Conservation (phyloP, 2,329 filamentous ascomycete species). For the Onygenales sp. region DNA sequence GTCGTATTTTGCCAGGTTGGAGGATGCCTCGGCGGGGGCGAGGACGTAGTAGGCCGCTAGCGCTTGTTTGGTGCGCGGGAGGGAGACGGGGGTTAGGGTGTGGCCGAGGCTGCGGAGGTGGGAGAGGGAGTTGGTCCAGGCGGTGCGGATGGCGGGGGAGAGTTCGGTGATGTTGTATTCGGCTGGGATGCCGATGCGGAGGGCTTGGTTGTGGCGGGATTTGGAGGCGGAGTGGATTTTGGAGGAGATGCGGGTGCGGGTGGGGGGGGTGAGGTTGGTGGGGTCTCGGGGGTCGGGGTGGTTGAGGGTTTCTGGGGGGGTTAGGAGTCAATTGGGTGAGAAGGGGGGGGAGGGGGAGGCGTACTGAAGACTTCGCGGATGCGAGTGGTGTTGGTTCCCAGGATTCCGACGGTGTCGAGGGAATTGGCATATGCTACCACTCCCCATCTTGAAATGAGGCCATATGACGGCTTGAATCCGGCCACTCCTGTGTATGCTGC, state of each 20-base stretch:
- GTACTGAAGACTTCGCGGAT: constrained; percentile 45
- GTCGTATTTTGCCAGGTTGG: constrained; percentile 94
- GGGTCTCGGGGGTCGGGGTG: constrained; percentile 63
- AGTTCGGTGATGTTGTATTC: constrained; percentile 90
- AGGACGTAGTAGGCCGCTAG: constrained; percentile 92
- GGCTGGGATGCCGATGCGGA: constrained; percentile 49
- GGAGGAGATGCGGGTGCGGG: constrained; percentile 41
- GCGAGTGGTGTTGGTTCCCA: constrained; percentile 47
- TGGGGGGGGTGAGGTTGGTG: constrained; percentile 53
- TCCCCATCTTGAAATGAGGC: constrained; percentile 73
- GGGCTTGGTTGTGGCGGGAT: constrained; percentile 4
- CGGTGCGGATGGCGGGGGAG: constrained; percentile 54
- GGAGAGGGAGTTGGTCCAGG: constrained; percentile 58
- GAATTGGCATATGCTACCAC: constrained; percentile 90
- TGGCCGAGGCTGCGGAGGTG: constrained; percentile 57
- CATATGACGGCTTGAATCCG: constrained; percentile 89
- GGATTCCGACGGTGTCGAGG: constrained; percentile 76
- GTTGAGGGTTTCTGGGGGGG: constrained; percentile 38
- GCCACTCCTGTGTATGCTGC: constrained; percentile 76
- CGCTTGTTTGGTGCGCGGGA: constrained; percentile 76
- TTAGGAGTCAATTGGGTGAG: constrained; percentile 3
- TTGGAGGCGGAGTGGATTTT: constrained; percentile 14
- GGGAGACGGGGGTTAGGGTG: constrained; percentile 62
- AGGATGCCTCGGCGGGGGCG: constrained; percentile 88
- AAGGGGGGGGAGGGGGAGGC: constrained; percentile 2